Conservation (phyloP, 202 grass and related monocot genomes). For the Setaria viridis region DNA sequence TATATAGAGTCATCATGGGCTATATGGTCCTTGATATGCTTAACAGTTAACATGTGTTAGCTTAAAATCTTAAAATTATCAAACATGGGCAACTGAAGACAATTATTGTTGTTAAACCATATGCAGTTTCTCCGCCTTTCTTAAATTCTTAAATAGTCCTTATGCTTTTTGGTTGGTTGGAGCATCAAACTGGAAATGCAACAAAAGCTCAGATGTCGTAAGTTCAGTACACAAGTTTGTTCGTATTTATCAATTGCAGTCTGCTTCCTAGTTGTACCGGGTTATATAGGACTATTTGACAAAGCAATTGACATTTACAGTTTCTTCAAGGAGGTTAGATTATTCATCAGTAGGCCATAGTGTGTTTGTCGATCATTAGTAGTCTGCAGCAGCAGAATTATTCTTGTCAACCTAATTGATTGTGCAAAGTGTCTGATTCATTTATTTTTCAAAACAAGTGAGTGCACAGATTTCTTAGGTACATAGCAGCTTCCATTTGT, state of each 20-base stretch:
- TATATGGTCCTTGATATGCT: not conserved
- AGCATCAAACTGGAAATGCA: slow-evolving; percentile 13
- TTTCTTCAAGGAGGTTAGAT: slow-evolving; percentile 11
- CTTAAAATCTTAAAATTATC: slow-evolving; percentile 11
- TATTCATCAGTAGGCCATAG: slow-evolving; percentile 18
- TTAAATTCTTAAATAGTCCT: not conserved
- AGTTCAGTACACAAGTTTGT: slow-evolving; percentile 8
- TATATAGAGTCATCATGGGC: not conserved
- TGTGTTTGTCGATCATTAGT: slow-evolving; percentile 22
- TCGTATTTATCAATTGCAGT: slow-evolving; percentile 16
- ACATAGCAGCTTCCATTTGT: slow-evolving; percentile 35
- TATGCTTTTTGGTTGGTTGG: slow-evolving; percentile 10
- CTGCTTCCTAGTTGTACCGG: not conserved
- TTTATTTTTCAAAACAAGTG: slow-evolving; percentile 28
- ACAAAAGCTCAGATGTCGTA: not conserved
- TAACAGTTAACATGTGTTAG: not conserved
- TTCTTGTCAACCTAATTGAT: slow-evolving; percentile 3
- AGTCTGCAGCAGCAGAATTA: slow-evolving; percentile 18
- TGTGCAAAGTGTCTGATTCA: slow-evolving; percentile 13
- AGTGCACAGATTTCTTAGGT: slow-evolving; percentile 3
- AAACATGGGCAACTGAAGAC: not conserved
- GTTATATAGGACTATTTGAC: slow-evolving; percentile 23
- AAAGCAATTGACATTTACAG: slow-evolving; percentile 5
- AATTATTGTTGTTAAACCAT: not conserved
- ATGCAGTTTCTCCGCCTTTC: not conserved